Percentiles rank a stretch among this genome's conserved stretches.
Conservation (phyloP, 1,139 yeast species). For the Protomyces inouyei region DNA sequence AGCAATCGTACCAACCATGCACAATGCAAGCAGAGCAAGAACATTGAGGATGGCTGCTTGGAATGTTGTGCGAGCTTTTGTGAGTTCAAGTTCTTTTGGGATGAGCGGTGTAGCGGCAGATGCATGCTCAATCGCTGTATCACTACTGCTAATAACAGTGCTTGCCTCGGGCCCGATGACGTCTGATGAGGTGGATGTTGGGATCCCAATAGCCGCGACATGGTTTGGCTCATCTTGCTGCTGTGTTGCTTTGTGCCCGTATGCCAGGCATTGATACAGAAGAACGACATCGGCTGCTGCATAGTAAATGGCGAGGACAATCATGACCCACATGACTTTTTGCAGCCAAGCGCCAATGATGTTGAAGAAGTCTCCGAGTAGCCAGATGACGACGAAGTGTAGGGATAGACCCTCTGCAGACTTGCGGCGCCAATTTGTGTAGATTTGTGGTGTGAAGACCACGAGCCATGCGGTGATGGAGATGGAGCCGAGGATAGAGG, state of each 20-base stretch:
- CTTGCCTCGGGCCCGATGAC: constrained; percentile 29
- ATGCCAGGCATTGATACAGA: constrained; percentile 57
- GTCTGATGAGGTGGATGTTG: constrained; percentile 11
- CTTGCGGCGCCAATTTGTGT: constrained; percentile 75
- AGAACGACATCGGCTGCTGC: constrained; percentile 76
- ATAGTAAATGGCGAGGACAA: constrained; percentile 77
- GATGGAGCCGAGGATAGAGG: constrained; percentile 26
- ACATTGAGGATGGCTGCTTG: constrained; percentile 8
- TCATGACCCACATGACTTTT: constrained; percentile 60
- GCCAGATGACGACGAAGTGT: constrained; percentile 66
- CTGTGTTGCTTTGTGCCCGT: constrained; percentile 30
- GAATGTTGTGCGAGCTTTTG: not conserved
- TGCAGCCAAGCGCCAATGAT: constrained; percentile 70
- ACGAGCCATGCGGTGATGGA: constrained; percentile 55
- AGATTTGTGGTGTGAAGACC: constrained; percentile 68
- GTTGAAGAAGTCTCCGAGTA: constrained; percentile 66
- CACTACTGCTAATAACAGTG: constrained; percentile 16
- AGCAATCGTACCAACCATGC: constrained; percentile 63
- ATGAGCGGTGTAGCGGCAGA: constrained; percentile 30
- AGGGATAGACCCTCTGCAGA: constrained; percentile 76
- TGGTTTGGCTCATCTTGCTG: constrained; percentile 5
- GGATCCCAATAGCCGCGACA: constrained; percentile 1
- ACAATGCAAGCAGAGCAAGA: constrained; percentile 44
- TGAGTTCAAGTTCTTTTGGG: constrained; percentile 5
- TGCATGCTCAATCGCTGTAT: constrained; percentile 34